Conservation (phyloP, 768 basidiomycete genomes). For the Pholiota microspora region DNA sequence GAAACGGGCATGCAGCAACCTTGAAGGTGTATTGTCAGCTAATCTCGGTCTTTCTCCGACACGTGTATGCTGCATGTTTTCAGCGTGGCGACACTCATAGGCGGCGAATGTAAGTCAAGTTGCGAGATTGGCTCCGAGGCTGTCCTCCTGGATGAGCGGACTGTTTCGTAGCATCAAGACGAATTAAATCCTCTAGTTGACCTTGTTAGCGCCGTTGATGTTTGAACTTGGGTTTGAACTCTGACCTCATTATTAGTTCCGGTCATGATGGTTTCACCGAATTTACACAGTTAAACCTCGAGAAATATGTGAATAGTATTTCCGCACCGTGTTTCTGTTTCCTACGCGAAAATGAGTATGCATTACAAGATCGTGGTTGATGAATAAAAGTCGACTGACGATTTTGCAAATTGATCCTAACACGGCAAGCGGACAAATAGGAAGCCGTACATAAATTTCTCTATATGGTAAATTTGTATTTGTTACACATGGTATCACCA, state of each 20-base stretch:
- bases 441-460: too few relatives aligned
- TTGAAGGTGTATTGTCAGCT: conserved; percentile 8
- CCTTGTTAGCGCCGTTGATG: not conserved
- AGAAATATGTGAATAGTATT: too few relatives aligned
- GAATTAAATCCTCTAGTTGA: not conserved
- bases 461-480: too few relatives aligned
- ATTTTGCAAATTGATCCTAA: too few relatives aligned
- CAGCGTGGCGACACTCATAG: conserved; percentile 9
- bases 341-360: too few relatives aligned
- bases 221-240: not conserved
- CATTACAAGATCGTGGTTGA: too few relatives aligned
- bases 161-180: not conserved
- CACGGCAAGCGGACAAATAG: too few relatives aligned
- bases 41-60: conserved; percentile 19
- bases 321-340: too few relatives aligned
- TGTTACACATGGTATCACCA: too few relatives aligned
- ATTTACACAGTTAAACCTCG: too few relatives aligned
- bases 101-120: not conserved
- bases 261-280: not conserved
- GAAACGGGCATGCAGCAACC: conserved; percentile 25
- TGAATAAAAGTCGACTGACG: too few relatives aligned
- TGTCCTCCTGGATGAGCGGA: not conserved
- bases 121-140: not conserved
- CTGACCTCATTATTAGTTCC: not conserved
- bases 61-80: conserved; percentile 35